phyloP scores from a whole-genome alignment of 2,329 filamentous ascomycete genomes.

The Ilyonectria sp. region DNA sequence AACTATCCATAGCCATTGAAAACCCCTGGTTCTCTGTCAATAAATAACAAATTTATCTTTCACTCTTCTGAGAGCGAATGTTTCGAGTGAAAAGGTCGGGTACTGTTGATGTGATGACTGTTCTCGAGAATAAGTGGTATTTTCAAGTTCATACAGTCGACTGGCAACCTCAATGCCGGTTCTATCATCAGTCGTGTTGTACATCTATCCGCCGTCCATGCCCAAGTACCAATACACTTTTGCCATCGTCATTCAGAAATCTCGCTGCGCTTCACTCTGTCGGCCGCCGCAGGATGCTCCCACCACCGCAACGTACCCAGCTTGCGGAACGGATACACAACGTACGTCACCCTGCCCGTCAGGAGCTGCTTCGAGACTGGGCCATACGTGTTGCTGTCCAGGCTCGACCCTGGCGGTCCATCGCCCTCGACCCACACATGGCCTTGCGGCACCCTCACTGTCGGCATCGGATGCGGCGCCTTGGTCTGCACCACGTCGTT shows the following conservation, averaged over 20 bases:
- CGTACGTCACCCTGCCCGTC: slow-evolving; percentile 79
- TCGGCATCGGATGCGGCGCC: slow-evolving; percentile 69
- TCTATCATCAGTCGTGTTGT: background rate
- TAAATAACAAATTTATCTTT: no score
- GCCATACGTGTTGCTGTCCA: slow-evolving; percentile 93
- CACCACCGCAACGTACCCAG: slow-evolving; percentile 72
- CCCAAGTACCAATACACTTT: slow-evolving; percentile 12
- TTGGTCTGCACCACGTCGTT: slow-evolving; percentile 83
- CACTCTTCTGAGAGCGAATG: no score
- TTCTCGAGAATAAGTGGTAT: background rate
- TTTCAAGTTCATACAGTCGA: background rate
- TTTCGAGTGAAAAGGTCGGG: no score
- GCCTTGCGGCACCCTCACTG: slow-evolving; percentile 79
- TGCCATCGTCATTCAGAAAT: slow-evolving; percentile 40
- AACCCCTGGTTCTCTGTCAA: no score
- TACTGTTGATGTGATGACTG: background rate
- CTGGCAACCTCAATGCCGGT: background rate
- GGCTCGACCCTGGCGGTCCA: slow-evolving; percentile 76
- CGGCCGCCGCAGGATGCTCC: slow-evolving; percentile 58
- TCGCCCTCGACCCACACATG: slow-evolving; percentile 98
- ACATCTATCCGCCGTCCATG: background rate
- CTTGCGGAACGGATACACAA: slow-evolving; percentile 78
- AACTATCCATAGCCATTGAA: no score
- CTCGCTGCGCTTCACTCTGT: slow-evolving; percentile 38
- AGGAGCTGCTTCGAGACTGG: slow-evolving; percentile 84